Evolutionary conservation across 805 yeast genomes (phyloP).

Genomic region (Kluyveromyces dobzhanskii): DNA sequence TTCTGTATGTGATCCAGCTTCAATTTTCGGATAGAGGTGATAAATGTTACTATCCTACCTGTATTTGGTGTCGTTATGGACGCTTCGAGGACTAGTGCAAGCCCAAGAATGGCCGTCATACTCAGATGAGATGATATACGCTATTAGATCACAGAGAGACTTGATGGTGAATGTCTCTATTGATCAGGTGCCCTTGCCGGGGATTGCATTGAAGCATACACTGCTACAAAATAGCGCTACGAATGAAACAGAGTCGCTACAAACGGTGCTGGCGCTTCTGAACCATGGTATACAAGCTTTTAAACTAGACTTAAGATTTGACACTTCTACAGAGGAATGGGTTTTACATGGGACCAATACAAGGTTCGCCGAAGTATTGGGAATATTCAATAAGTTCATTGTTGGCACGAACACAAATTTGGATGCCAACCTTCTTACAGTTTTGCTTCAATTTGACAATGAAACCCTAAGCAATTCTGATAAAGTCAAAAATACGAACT

Average conservation of each 20-base stretch:
- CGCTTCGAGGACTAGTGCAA: neutral
- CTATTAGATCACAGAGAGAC: slow-evolving; percentile 41
- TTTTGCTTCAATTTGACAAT: slow-evolving; percentile 31
- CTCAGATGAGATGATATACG: slow-evolving; percentile 27
- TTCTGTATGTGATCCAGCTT: no score
- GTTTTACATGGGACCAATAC: slow-evolving; percentile 14
- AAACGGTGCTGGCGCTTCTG: slow-evolving; percentile 27
- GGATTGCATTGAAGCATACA: slow-evolving; percentile 30
- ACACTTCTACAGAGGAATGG: slow-evolving; percentile 33
- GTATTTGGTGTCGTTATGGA: neutral
- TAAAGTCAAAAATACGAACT: slow-evolving; percentile 10
- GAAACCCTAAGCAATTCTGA: slow-evolving; percentile 1
- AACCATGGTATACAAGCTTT: slow-evolving; percentile 39
- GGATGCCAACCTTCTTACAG: slow-evolving; percentile 35
- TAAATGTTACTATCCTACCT: no score
- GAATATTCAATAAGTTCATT: slow-evolving; percentile 29
- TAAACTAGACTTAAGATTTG: slow-evolving; percentile 50
- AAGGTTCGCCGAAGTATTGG: slow-evolving; percentile 20
- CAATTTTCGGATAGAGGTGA: no score
- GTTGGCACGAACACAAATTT: slow-evolving; percentile 37
- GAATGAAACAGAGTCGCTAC: slow-evolving; percentile 27
- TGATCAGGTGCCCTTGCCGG: slow-evolving; percentile 33
- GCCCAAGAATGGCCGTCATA: slow-evolving; percentile 20
- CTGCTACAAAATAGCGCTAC: slow-evolving; percentile 27
- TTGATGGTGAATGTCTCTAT: slow-evolving; percentile 33